Percentiles rank a stretch among this genome's conserved stretches.
Evolutionary conservation across 1,284 basidiomycete genomes (phyloP).

Genomic region (Anthracocystis setariae): DNA sequence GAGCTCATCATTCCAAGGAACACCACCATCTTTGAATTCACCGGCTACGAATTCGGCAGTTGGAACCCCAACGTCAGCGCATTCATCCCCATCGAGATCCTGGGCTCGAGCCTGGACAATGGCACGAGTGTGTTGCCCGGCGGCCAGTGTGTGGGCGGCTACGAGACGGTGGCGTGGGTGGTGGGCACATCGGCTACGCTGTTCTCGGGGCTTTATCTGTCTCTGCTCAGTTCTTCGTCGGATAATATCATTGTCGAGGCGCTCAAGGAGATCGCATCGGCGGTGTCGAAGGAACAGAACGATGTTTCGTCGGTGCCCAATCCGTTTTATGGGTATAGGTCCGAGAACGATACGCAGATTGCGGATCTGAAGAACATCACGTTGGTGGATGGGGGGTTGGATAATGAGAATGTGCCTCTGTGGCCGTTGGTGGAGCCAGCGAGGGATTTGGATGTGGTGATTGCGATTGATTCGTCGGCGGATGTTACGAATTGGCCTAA

Average conservation of each 20-base stretch:
- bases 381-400: slow-evolving; percentile 60
- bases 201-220: slow-evolving; percentile 67
- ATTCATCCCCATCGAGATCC: slow-evolving; percentile 62
- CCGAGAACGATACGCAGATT: slow-evolving; percentile 44
- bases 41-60: slow-evolving; percentile 70
- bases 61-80: slow-evolving; percentile 68
- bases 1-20: slow-evolving; percentile 69
- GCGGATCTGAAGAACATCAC: slow-evolving; percentile 55
- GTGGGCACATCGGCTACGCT: slow-evolving; percentile 66
- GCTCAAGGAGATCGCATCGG: slow-evolving; percentile 47
- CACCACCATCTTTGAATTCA: slow-evolving; percentile 70
- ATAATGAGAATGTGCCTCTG: slow-evolving; percentile 74
- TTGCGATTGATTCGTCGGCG: slow-evolving; percentile 77
- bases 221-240: slow-evolving; percentile 37
- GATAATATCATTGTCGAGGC: slow-evolving; percentile 40
- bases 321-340: slow-evolving; percentile 68
- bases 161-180: slow-evolving; percentile 58
- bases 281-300: slow-evolving; percentile 63
- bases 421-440: slow-evolving; percentile 75
- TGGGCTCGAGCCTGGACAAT: slow-evolving; percentile 57
- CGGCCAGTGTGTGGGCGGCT: slow-evolving; percentile 53
- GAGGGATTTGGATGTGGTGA: slow-evolving; percentile 75
- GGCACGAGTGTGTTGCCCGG: slow-evolving; percentile 37
- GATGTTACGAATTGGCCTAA: slow-evolving; percentile 76
- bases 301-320: slow-evolving; percentile 70